phyloP scores from a whole-genome alignment of 176 grass and related monocot species.

The Juncus effusus region DNA sequence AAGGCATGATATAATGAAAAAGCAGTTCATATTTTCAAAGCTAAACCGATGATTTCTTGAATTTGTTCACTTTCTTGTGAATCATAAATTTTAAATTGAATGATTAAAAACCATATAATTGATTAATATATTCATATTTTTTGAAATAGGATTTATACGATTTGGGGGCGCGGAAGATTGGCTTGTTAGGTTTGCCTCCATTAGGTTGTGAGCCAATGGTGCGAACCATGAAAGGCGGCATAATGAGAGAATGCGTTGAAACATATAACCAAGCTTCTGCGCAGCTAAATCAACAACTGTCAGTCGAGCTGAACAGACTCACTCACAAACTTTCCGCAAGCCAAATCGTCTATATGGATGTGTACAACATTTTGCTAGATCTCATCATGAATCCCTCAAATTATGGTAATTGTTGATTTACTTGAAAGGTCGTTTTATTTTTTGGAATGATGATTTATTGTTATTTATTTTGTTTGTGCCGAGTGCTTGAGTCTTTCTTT shows the following conservation, averaged over 20 bases:
- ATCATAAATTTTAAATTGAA: no score
- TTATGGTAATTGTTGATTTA: conserved; percentile 6
- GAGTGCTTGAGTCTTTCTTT: no score
- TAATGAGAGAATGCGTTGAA: conserved; percentile 19
- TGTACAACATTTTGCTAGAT: conserved; percentile 19
- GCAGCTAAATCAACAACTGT: conserved; percentile 16
- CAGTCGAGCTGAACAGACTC: conserved; percentile 5
- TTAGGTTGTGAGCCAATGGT: conserved; percentile 15
- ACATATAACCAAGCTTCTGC: conserved; percentile 19
- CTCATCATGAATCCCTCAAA: conserved; percentile 23
- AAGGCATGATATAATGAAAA: no score
- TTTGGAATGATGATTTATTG: no score
- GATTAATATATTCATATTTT: background rate
- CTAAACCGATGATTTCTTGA: no score
- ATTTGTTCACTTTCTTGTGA: no score
- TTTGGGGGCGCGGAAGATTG: conserved; percentile 16
- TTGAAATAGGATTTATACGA: conserved; percentile 19
- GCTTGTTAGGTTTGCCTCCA: background rate
- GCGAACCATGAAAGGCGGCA: conserved; percentile 29
- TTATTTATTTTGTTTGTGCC: no score
- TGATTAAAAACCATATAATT: no score
- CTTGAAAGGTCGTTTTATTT: no score
- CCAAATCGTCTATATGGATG: conserved; percentile 25
- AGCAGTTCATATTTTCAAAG: no score
- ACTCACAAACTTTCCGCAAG: background rate